phyloP scores from a whole-genome alignment of 257 asterid genomes.

The Ajuga chamaepitys region DNA sequence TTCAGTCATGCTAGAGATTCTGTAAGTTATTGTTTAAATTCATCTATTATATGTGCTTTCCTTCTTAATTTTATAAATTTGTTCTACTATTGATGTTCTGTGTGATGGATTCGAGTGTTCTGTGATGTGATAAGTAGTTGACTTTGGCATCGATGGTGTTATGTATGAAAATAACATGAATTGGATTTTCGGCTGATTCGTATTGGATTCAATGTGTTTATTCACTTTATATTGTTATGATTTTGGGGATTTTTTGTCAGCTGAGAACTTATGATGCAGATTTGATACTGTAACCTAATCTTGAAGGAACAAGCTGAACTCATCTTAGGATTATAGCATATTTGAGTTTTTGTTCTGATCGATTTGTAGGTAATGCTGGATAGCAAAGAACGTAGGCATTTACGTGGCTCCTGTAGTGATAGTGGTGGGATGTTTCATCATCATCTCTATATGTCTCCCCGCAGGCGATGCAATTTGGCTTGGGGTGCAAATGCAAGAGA shows the following conservation, averaged over 20 bases:
- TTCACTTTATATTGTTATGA: neutral
- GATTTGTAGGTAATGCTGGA: slow-evolving; percentile 23
- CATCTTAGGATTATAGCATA: neutral
- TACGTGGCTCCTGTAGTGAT: slow-evolving; percentile 7
- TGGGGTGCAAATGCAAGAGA: slow-evolving; percentile 9
- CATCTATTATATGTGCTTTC: neutral
- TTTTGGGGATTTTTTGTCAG: neutral
- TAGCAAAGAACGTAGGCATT: slow-evolving; percentile 12
- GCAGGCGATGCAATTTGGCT: slow-evolving; percentile 12
- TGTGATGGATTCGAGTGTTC: neutral
- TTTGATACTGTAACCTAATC: neutral
- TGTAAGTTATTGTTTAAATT: neutral
- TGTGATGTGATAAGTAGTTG: neutral
- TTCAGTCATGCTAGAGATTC: slow-evolving; percentile 25
- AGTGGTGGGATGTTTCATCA: slow-evolving; percentile 12
- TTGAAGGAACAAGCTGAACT: neutral
- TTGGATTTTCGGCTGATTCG: neutral
- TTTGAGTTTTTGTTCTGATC: neutral
- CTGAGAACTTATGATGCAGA: neutral
- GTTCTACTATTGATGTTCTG: neutral
- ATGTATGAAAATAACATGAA: neutral
- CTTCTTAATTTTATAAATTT: neutral
- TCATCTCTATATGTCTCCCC: neutral
- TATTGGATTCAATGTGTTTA: neutral
- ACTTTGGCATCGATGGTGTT: neutral